These are phyloP conservation scores for Allantophomopsis lycopodina DNA, from an alignment of 2,329 filamentous ascomycete genomes.

Conservation along the genomic window DNA sequence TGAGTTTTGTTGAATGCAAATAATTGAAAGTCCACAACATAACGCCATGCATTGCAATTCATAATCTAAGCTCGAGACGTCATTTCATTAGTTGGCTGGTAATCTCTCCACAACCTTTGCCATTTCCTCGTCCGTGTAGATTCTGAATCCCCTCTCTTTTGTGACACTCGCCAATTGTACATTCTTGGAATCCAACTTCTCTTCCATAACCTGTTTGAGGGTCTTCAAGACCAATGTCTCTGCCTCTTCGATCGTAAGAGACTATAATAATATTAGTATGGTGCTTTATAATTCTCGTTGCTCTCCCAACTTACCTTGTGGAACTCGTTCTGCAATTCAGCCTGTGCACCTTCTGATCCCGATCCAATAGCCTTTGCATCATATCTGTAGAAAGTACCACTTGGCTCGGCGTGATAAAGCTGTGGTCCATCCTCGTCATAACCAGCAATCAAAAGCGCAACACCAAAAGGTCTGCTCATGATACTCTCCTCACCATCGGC, in stretches of 20 bases:
- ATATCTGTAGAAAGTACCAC: slow-evolving; percentile 96
- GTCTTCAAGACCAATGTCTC: slow-evolving; percentile 96
- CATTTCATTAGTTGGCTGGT: slow-evolving; percentile 39
- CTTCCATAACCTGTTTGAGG: slow-evolving; percentile 99
- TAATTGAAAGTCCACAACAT: too few relatives aligned
- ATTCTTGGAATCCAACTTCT: slow-evolving; percentile 98
- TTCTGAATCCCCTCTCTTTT: slow-evolving; percentile 94
- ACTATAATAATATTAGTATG: slow-evolving; percentile 32
- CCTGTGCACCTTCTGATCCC: slow-evolving; percentile 92
- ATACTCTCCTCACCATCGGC: slow-evolving; percentile 97
- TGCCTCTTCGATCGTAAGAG: slow-evolving; percentile 80
- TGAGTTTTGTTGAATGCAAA: too few relatives aligned
- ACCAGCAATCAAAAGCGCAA: slow-evolving; percentile 89
- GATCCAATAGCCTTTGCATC: slow-evolving; percentile 98
- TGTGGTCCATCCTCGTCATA: slow-evolving; percentile 95
- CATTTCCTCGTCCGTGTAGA: slow-evolving; percentile 98
- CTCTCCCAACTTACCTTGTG: slow-evolving; percentile 50
- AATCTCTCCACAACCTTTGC: slow-evolving; percentile 77
- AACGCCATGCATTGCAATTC: too few relatives aligned
- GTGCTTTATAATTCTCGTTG: neutral
- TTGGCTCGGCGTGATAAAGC: slow-evolving; percentile 95
- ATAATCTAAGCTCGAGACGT: too few relatives aligned
- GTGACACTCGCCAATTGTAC: slow-evolving; percentile 97
- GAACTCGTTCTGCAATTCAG: slow-evolving; percentile 96
- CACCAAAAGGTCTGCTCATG: slow-evolving; percentile 95